Evolutionary conservation across 148 eudicot species (phyloP), one percentile per base, ranked within the genome.

Genomic region (Silene latifolia): DNA sequence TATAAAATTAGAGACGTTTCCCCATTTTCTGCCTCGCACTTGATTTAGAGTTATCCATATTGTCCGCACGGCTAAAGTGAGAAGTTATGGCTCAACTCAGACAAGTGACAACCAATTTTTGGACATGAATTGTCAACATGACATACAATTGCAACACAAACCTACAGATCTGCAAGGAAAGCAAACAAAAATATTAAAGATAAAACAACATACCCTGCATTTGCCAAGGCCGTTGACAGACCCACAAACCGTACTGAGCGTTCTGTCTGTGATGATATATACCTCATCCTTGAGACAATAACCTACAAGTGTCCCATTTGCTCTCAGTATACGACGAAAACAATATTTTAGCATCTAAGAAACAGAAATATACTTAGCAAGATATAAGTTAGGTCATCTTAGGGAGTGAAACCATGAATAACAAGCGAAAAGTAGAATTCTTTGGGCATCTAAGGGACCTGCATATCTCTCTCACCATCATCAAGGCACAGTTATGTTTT

Each of bases 201-300:
- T 12, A 70, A n/a, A 21, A 57, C 46, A n/a, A 71, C 88, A 79
- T 89, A 93, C 98, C 89, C 92, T 67, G 98, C 98, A 87, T 95
- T 95, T 73, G 97, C 97, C 76, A 95, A 88, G 66, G 98, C 98
- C 72, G 98, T 95, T 83, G 98, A 95, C 73, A 95, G 88, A 58
- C 97, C 98, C 74, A 95, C 93, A 87, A 95, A 95, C 42, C 97
- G 92, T 80, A 95, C 92, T 58, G 88, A 76, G 25, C 92, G 91
- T 75, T 95, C 98, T 24, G 97, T 92, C 68, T 95, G 98, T 44
- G 98, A 92, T 76, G 98, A 95, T 86, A 95, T 95, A 85, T 95
- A 95, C 81, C 97, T 90, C 97, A 92, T 95, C 85, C 98, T 88
- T 58, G 97, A 95, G 73, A 95, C 96, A 76, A 95, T 95, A 72